Conservation (phyloP, 257 asterid species). For the Apocynum venetum region DNA sequence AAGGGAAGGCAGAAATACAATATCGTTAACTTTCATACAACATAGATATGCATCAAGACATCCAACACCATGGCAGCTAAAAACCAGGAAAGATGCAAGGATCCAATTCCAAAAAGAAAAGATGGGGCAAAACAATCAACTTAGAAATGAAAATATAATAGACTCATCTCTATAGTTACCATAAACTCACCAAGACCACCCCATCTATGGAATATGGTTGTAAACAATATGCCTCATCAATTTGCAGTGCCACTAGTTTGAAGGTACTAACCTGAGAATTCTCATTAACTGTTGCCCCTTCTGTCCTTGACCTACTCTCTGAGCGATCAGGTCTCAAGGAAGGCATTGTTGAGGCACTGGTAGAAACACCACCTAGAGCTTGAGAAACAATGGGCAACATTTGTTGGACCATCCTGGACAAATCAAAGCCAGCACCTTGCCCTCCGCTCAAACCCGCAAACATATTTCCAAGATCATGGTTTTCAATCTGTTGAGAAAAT, state of each 20-base stretch:
- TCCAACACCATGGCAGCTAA: not conserved
- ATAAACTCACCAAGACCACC: not conserved
- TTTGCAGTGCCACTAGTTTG: not conserved
- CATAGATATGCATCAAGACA: not conserved
- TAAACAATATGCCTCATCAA: not conserved
- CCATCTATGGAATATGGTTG: not conserved
- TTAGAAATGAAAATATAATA: not conserved
- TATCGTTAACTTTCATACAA: not conserved
- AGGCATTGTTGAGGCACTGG: constrained; percentile 34
- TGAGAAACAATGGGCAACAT: constrained; percentile 97
- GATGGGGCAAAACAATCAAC: not conserved
- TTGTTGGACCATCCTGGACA: constrained; percentile 90
- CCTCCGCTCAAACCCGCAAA: constrained; percentile 59
- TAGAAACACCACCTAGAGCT: constrained; percentile 66
- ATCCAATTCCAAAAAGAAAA: not conserved
- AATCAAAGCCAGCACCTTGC: constrained; percentile 72
- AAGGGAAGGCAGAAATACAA: not conserved
- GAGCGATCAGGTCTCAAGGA: constrained; percentile 24
- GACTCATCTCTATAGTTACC: not conserved
- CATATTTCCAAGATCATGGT: constrained; percentile 73
- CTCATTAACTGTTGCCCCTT: constrained; percentile 19
- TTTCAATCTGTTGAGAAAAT: constrained; percentile 85
- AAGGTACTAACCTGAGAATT: constrained; percentile 54
- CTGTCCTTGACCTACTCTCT: constrained; percentile 33
- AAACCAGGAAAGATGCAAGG: not conserved